These are phyloP conservation scores for Neurospora cerealis DNA, from an alignment of 495 filamentous ascomycete genomes.

Conservation along the genomic window DNA sequence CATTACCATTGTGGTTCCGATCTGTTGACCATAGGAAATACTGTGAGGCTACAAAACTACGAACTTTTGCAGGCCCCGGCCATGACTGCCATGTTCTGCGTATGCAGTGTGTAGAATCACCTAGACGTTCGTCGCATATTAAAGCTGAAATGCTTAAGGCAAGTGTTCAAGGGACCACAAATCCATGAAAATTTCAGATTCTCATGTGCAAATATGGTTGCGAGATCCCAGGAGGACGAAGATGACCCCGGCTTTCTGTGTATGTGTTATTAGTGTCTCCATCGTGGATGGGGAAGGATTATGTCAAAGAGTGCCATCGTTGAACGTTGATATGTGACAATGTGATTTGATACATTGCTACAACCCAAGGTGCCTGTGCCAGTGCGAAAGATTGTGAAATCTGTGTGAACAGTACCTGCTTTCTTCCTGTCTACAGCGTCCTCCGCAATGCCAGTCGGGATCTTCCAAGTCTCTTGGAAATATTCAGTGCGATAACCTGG, in stretches of 20 bases:
- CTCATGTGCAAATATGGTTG: neutral
- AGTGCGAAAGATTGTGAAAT: neutral
- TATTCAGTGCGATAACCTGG: neutral
- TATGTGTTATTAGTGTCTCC: neutral
- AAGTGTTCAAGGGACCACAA: neutral
- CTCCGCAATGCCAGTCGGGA: neutral
- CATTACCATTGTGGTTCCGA: neutral
- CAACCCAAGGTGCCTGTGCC: neutral
- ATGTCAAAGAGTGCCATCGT: neutral
- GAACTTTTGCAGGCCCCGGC: neutral
- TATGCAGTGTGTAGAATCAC: neutral
- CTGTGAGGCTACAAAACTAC: neutral
- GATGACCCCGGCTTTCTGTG: neutral
- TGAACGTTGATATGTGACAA: neutral
- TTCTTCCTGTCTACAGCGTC: neutral
- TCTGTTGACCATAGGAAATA: neutral
- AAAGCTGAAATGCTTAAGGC: neutral
- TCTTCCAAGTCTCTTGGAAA: neutral
- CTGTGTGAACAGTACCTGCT: neutral
- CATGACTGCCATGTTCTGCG: neutral
- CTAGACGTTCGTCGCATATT: neutral
- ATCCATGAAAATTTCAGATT: neutral
- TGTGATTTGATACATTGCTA: neutral
- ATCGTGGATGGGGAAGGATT: neutral
- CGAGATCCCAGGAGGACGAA: neutral